Conservation (phyloP, 2,329 filamentous ascomycete genomes). For the Elsinoe fawcettii region DNA sequence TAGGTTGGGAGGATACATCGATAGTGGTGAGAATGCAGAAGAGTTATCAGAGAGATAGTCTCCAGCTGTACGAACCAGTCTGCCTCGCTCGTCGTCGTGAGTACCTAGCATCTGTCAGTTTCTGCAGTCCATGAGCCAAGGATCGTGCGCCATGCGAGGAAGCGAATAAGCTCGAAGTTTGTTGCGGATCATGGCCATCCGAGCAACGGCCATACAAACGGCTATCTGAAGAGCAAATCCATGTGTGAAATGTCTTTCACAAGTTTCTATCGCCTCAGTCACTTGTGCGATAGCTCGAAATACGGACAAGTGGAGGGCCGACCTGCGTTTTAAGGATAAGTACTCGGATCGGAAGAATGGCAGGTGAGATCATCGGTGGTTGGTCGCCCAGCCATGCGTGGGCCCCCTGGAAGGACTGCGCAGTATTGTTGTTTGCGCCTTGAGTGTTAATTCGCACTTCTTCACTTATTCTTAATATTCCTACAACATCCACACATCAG, state of each 20-base stretch:
- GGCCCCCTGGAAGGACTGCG: background rate
- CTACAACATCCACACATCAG: background rate
- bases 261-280: too few relatives aligned
- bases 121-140: background rate
- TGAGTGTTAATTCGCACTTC: background rate
- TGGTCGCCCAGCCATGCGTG: constrained; percentile 5
- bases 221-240: background rate
- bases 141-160: background rate
- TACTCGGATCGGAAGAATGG: background rate
- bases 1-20: too few relatives aligned
- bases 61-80: too few relatives aligned
- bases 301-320: background rate
- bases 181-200: constrained; percentile 6
- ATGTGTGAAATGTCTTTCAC: too few relatives aligned
- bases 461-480: background rate
- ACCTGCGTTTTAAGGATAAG: background rate
- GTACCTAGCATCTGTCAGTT: too few relatives aligned
- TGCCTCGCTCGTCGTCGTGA: too few relatives aligned
- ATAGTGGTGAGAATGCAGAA: too few relatives aligned
- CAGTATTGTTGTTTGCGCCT: background rate
- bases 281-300: background rate
- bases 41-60: too few relatives aligned
- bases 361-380: constrained; percentile 10
- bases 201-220: background rate
- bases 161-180: background rate